phyloP scores from a whole-genome alignment of 352 stramenopile genomes.

The Thraustochytrium sp. region DNA sequence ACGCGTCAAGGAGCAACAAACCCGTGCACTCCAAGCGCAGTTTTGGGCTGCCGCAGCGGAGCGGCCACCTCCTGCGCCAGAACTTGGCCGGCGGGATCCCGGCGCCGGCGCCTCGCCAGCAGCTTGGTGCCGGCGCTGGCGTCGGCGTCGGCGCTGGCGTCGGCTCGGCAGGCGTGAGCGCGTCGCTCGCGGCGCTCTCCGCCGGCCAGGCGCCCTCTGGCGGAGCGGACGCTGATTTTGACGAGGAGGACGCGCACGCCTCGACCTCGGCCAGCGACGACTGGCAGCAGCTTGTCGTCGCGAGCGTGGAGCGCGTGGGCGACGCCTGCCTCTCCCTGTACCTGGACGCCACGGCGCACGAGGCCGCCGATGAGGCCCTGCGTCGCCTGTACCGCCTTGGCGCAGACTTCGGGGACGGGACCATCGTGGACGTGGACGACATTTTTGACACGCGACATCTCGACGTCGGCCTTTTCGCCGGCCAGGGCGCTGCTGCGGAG shows the following conservation, averaged over 20 bases:
- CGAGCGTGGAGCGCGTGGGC: not conserved
- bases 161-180: not conserved
- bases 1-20: not conserved
- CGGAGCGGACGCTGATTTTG: not conserved
- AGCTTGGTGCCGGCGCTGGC: no score
- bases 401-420: not conserved
- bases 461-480: not conserved
- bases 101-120: no score
- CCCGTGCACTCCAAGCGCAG: slow-evolving; percentile 17
- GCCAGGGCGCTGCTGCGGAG: not conserved
- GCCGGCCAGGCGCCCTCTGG: no score
- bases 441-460: slow-evolving; percentile 10
- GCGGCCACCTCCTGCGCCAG: not conserved
- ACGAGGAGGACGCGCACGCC: not conserved
- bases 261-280: not conserved
- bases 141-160: no score
- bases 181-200: not conserved
- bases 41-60: slow-evolving; percentile 7
- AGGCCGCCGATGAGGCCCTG: not conserved
- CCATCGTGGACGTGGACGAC: not conserved
- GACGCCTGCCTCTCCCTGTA: not conserved
- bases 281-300: not conserved
- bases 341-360: not conserved
- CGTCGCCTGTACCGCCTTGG: not conserved
- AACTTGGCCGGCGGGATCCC: not conserved